Base-by-base conservation (phyloP, 148 eudicot genomes). In the Fagopyrum esculentum region DNA sequence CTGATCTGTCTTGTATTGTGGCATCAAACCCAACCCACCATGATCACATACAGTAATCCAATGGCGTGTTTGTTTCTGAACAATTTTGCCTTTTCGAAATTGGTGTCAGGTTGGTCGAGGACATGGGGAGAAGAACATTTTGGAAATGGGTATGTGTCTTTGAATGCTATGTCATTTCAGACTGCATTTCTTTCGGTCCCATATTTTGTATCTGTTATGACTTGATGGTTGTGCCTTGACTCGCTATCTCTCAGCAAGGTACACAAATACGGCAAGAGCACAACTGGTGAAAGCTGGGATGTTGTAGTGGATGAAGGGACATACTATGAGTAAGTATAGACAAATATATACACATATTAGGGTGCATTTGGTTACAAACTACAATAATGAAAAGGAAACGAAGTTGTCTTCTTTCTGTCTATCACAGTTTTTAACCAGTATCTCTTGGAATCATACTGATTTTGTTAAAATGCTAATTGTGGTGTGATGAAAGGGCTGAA, bases 101-200 rank as follows among this genome's bases (percentile, higher is more conserved):
- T 44, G 70, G 51, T 40, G 17, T 35, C 76, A 94, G 98, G 97
- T 82, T 94, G 98, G 97, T 94, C 97, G 63, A 87, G 98, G 82
- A 94, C 98, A 19, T 94, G 98, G 98, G 98, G 97, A 60, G 98
- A 94, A 82, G 98, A 94, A 69, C 98, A 94, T 86, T 92, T 90
- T 45, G 98, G 98, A 81, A 94, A 94, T 61, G 96, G 97, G 98
- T 94, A 90, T 55, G 91, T 72, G 17, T 5, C 19, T 3, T 54
- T 61, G 15, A 61, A 29, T 26, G 68, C 68, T 29, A 8, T 26
- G 9, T 9, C 5, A 61, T 61, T 19, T 63, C 69, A 63, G 15
- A 63, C 45, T 63, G n/a, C 45, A 35, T 66, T 66, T 66, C 17
- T 17, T 66, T 40, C 12, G 9, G 47, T 11, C 12, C 4, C 45